A percentile compares a stretch with the other conserved stretches of the same genome.
phyloP scores from a whole-genome alignment of 805 yeast genomes.

The Candida dajiaensis region DNA sequence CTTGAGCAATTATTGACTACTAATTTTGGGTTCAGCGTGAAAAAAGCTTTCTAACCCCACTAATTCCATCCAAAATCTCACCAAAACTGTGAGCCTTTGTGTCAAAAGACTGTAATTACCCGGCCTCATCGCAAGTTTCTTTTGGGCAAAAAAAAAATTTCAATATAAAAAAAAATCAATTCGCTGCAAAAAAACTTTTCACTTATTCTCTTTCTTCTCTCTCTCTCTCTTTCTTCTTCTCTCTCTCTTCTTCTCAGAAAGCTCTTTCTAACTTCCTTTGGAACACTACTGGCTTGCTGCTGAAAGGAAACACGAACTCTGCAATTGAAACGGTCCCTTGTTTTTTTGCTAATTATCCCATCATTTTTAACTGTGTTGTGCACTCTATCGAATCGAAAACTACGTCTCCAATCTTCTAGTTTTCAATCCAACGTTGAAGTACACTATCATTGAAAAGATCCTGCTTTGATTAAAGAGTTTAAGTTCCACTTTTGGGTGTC shows the following conservation, averaged over 20 bases:
- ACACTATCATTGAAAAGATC: background rate
- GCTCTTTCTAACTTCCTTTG: constrained; percentile 20
- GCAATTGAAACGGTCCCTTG: constrained; percentile 1
- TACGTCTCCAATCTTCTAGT: constrained; percentile 6
- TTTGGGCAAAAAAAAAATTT: constrained; percentile 2
- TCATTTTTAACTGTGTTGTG: background rate
- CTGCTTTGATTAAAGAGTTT: constrained; percentile 3
- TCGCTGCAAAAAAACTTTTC: constrained; percentile 7
- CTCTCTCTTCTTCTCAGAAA: constrained; percentile 23
- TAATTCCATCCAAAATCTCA: background rate
- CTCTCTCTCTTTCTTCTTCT: constrained; percentile 26
- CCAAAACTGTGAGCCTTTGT: background rate
- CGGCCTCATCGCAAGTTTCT: constrained; percentile 9
- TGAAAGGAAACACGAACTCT: constrained; percentile 1
- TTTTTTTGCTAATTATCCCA: background rate
- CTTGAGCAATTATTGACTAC: too few relatives aligned
- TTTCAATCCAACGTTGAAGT: background rate
- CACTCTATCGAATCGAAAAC: background rate
- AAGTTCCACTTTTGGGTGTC: background rate
- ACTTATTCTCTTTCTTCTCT: constrained; percentile 21
- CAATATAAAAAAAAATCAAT: constrained; percentile 8
- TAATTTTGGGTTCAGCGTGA: background rate
- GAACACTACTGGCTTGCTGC: background rate
- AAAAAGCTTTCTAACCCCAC: background rate
- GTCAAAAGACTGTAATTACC: background rate